Conservation (phyloP, 129 eudicot species). For the Artemisia argyi region DNA sequence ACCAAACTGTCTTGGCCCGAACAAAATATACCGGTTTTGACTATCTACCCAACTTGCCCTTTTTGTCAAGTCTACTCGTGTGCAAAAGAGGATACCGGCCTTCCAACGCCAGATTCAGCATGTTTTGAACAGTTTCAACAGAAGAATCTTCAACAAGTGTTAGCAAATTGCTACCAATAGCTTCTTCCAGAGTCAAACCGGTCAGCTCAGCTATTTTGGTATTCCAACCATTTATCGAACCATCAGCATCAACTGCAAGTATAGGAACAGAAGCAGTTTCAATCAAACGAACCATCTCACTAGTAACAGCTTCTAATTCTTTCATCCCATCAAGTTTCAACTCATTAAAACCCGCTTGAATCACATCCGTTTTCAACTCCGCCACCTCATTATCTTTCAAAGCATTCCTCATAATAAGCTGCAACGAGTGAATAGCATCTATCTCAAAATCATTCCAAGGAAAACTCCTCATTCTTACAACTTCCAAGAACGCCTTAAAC, state of each 20-base stretch:
- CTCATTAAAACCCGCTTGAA: conserved; percentile 64
- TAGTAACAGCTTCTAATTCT: conserved; percentile 82
- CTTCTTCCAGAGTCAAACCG: conserved; percentile 75
- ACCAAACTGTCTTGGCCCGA: too few relatives aligned
- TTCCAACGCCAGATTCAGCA: conserved; percentile 74
- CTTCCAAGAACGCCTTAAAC: conserved; percentile 92
- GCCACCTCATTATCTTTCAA: conserved; percentile 44
- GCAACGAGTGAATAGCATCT: conserved; percentile 97
- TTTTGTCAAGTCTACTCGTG: background rate
- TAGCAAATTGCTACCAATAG: conserved; percentile 69
- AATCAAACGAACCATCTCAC: conserved; percentile 94
- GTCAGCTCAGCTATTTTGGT: conserved; percentile 83
- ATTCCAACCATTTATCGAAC: conserved; percentile 90
- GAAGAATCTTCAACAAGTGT: conserved; percentile 82
- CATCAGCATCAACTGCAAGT: conserved; percentile 82
- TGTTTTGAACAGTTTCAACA: conserved; percentile 51
- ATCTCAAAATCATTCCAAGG: conserved; percentile 96
- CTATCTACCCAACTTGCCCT: background rate
- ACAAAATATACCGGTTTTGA: background rate
- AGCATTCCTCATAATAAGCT: conserved; percentile 80
- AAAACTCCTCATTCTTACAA: conserved; percentile 74
- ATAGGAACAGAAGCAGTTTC: conserved; percentile 97
- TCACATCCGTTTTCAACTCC: conserved; percentile 37
- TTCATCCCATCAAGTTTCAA: conserved; percentile 75
- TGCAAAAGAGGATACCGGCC: conserved; percentile 49